Conservation (phyloP, 2,329 filamentous ascomycete genomes). For the Lachnellula occidentalis region DNA sequence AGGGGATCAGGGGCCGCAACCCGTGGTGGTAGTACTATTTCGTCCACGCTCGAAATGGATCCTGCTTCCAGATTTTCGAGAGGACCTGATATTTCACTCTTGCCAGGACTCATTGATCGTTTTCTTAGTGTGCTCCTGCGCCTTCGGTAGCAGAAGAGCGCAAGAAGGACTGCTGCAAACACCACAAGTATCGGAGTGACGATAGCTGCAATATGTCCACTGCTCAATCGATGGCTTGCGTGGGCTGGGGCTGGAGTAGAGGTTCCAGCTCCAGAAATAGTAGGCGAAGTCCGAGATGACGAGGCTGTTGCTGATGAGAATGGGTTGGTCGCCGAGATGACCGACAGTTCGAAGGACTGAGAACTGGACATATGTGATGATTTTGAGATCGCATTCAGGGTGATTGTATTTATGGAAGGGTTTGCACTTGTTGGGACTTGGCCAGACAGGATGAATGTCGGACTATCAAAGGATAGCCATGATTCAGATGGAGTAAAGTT, state of each 20-base stretch:
- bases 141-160: constrained; percentile 17
- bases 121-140: constrained; percentile 13
- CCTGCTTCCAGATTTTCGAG: constrained; percentile 6
- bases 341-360: constrained; percentile 19
- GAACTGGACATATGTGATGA: constrained; percentile 9
- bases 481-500: constrained; percentile 14
- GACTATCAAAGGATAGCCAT: constrained; percentile 26
- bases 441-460: constrained; percentile 21
- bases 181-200: constrained; percentile 17
- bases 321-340: constrained; percentile 4
- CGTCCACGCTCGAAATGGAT: constrained; percentile 9
- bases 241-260: background rate
- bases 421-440: constrained; percentile 17
- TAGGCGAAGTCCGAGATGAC: constrained; percentile 4
- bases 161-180: constrained; percentile 16
- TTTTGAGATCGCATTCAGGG: constrained; percentile 22
- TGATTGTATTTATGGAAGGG: constrained; percentile 16
- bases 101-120: constrained; percentile 5
- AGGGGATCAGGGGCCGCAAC: constrained; percentile 17
- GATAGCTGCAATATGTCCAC: constrained; percentile 21
- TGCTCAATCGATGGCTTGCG: constrained; percentile 8
- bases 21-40: constrained; percentile 9
- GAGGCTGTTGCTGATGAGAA: constrained; percentile 1
- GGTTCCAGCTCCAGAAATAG: background rate
- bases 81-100: constrained; percentile 24